These are phyloP conservation scores for Rhodotorula mucilaginosa DNA, from an alignment of 1,284 basidiomycete genomes.

Conservation along the genomic window DNA sequence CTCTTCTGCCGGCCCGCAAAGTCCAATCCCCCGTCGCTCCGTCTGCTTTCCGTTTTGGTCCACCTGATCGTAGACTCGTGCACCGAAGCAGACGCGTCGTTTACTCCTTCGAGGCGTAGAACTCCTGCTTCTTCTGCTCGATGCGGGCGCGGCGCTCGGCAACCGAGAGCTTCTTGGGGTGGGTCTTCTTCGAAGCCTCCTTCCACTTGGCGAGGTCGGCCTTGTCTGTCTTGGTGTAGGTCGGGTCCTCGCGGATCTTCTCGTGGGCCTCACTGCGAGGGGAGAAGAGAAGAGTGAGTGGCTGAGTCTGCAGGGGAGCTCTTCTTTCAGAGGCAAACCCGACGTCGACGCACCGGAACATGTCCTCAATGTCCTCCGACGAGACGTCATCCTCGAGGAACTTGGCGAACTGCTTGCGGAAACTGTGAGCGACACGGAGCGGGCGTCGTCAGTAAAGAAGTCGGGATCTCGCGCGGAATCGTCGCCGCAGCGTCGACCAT, in stretches of 20 bases:
- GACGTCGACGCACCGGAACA: constrained; percentile 60
- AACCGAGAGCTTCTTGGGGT: constrained; percentile 67
- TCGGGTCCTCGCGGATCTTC: constrained; percentile 92
- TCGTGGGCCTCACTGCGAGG: constrained; percentile 46
- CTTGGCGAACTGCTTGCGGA: constrained; percentile 93
- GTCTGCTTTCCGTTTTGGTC: no score
- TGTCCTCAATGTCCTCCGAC: constrained; percentile 96
- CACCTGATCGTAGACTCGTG: no score
- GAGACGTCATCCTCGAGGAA: constrained; percentile 95
- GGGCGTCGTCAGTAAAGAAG: neutral
- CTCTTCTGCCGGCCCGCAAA: neutral
- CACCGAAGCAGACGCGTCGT: no score
- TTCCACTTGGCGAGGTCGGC: constrained; percentile 76
- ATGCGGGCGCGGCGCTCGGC: constrained; percentile 76
- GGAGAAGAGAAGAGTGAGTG: neutral
- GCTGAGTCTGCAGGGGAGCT: no score
- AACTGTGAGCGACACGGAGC: constrained; percentile 59
- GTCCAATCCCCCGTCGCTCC: neutral
- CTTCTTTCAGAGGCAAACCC: no score
- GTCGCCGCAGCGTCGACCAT: neutral
- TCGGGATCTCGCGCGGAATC: neutral
- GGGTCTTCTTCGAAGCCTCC: constrained; percentile 75
- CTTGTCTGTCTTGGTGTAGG: constrained; percentile 89
- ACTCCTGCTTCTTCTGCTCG: constrained; percentile 37
- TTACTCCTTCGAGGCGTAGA: constrained; percentile 6